phyloP scores from a whole-genome alignment of 192 early-diverging fungal species.

The Linnemannia exigua region DNA sequence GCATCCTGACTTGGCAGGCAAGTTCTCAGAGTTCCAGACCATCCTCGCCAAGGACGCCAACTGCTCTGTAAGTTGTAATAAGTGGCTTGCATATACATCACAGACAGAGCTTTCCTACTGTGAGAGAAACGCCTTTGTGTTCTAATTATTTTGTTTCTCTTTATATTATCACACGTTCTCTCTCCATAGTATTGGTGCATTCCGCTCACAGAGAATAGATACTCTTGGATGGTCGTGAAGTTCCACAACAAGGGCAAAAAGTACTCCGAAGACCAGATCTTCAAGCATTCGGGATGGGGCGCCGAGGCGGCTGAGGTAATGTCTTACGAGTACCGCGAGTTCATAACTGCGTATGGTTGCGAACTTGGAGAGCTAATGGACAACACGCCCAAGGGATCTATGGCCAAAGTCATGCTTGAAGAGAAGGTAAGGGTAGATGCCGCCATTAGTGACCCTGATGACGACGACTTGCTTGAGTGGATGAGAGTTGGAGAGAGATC shows the following conservation, averaged over 20 bases:
- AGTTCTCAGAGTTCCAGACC: slow-evolving; percentile 44
- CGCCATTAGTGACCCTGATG: too few species aligned
- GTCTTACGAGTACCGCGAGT: slow-evolving; percentile 14
- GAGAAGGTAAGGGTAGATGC: slow-evolving; percentile 16
- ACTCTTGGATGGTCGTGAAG: slow-evolving; percentile 35
- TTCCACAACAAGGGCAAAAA: slow-evolving; percentile 18
- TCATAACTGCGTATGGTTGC: slow-evolving; percentile 12
- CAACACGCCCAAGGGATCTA: slow-evolving; percentile 24
- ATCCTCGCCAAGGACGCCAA: slow-evolving; percentile 29
- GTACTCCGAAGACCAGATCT: slow-evolving; percentile 17
- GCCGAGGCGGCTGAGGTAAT: slow-evolving; percentile 26
- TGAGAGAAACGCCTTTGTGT: background rate
- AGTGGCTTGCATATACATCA: background rate
- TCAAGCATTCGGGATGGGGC: slow-evolving; percentile 40
- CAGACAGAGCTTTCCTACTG: background rate
- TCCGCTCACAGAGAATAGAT: slow-evolving; percentile 22
- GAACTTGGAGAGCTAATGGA: slow-evolving; percentile 29
- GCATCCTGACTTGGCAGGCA: slow-evolving; percentile 12
- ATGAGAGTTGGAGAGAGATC: background rate
- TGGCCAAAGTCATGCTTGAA: slow-evolving; percentile 44
- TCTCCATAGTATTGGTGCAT: slow-evolving; percentile 32
- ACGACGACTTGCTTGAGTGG: background rate
- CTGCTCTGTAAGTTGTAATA: slow-evolving; percentile 20
- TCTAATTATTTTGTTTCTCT: background rate
- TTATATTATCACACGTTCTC: too few species aligned